Base-by-base conservation (phyloP, 345 rosid genomes). In the Chamaenerion angustifolium region DNA sequence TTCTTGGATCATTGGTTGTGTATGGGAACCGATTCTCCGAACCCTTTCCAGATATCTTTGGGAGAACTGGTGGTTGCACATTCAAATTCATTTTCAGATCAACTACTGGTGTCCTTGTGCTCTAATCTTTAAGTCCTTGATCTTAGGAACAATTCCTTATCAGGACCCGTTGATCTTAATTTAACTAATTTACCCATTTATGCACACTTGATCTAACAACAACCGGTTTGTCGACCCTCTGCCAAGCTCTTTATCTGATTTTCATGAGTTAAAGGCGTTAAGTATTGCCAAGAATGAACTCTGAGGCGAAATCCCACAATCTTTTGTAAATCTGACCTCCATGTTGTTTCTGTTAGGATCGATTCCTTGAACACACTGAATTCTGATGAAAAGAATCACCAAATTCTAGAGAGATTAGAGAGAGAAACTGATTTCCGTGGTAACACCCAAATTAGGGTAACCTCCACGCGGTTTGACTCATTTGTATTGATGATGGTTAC, bases 211-310 rank as follows among this genome's bases (percentile, higher is more conserved):
- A 85, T 55, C 82, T 90, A 23, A 92, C 43, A 69, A 74, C 41
- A 90, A 90, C 57, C 84, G 69, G 55, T 74, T 90, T 45, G 19
- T 54, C 3, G 98, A 94, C 16, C 51, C 21, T 17, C 86, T 90
- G 60, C 98, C 95, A 8, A 63, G 62, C 41, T 85, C 95, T n/a
- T 58, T 90, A 12, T 82, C 94, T 40, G 62, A 61, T 65, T 90
- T 94, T 52, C 71, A 18, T 37, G 54, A 76, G 56, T 54, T 90
- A 74, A 74, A 73, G 67, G 66, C 72, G 65, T 53, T 90, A 75
- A 90, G 80, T 63, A 69, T 90, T 51, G 98, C 98, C 1, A 86
- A 81, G 69, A 90, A 90, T 56, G 67, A 57, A 49, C 70, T 90
- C 49, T 54, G 40, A 4, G 94, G 95, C 16, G 65, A 57, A 52